Conservation (phyloP, 306 rosid species). For the Vicia villosa region DNA sequence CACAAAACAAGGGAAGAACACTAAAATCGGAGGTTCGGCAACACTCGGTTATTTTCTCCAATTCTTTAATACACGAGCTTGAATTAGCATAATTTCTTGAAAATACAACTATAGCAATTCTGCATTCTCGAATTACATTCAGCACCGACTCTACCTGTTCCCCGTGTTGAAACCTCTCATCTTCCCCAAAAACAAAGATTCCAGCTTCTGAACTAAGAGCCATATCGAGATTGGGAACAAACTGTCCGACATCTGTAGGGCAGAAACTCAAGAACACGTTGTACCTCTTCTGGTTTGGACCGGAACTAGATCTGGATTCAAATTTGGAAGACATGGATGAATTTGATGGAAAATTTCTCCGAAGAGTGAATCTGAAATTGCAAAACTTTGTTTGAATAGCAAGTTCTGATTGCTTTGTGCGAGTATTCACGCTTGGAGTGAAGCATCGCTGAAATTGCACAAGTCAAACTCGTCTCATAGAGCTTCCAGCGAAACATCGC, state of each 20-base stretch:
- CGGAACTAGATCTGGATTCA: no score
- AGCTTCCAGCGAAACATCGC: no score
- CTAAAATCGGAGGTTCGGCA: neutral
- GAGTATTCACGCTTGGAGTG: no score
- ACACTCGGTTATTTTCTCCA: neutral
- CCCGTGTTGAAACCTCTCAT: neutral
- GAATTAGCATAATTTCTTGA: slow-evolving; percentile 9
- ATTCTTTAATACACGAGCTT: neutral
- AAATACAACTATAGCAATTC: neutral
- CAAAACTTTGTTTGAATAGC: neutral
- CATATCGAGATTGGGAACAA: neutral
- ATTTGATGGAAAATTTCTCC: neutral
- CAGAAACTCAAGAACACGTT: slow-evolving; percentile 6
- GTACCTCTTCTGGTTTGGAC: neutral
- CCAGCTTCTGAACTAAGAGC: neutral
- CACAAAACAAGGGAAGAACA: slow-evolving; percentile 17
- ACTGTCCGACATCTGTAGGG: neutral
- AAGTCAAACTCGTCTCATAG: no score
- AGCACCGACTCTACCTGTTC: neutral
- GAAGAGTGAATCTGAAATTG: neutral
- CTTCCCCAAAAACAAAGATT: neutral
- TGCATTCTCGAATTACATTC: neutral
- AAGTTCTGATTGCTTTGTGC: no score
- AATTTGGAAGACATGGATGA: neutral
- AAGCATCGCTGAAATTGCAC: no score